Base-by-base conservation (phyloP, 306 rosid genomes). In the Luffa aegyptiaca region DNA sequence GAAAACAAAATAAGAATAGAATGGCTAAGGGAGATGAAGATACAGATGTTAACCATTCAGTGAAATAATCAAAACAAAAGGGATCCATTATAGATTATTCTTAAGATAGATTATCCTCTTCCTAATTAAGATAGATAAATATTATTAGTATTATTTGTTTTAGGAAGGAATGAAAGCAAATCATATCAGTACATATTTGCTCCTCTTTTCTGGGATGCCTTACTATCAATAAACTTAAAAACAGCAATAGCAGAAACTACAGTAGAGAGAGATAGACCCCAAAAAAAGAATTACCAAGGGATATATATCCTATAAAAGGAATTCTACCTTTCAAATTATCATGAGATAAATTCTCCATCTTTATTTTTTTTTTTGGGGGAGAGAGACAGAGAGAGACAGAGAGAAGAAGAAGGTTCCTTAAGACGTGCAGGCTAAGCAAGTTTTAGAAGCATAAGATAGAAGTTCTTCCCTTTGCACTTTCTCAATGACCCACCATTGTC, bases 21-120 rank as follows among this genome's bases (percentile, higher is more conserved):
- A 64, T 36, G 71, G 44, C 71, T 45, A 45, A 11, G 77, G 77
- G 77, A 71, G 58, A 46, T 71, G 58, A 71, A 71, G 57, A 71
- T 41, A 44, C 3, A 70, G 55, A 44, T 44, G 14, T 21, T 46
- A 46, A 46, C 39, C 20, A 48, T 71, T 72, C 57, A 6, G 31
- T 26, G 31, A 26, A 26, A 26, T 26, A 26, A 26, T 26, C 31
- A 26, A 26, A 26, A 26, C 31, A 26, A 26, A 26, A 26, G 42
- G 45, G 5, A 35, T 36, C 70, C 11, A 3, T 13, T 16, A 1
- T 36, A 63, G 70, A 63, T 36, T 62, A 26, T 26, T 10, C 10
- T 26, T 36, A 35, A 63, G 41, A 64, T 64, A 5, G 58, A 45
- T 20, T 14, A 8, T 26, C 31, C 26, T 48, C 31, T 21, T 73